Conservation (phyloP, 2,329 filamentous ascomycete species). For the Iodosphaeria phyllophila region DNA sequence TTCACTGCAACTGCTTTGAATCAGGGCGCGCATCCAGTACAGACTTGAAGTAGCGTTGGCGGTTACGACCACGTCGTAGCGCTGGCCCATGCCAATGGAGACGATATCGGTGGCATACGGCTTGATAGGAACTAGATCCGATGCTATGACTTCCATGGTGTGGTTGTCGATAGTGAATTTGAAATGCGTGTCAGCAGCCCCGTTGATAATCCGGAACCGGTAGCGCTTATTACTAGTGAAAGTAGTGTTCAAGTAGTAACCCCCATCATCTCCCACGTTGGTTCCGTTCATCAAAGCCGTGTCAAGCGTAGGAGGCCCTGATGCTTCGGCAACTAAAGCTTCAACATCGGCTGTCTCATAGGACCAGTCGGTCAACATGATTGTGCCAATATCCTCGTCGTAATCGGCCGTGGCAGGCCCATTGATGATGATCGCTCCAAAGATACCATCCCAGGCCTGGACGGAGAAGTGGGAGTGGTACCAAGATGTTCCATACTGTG, state of each 20-base stretch:
- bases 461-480: conserved; percentile 41
- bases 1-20: conserved; percentile 17
- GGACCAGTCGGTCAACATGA: conserved; percentile 41
- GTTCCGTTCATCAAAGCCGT: conserved; percentile 20
- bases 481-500: conserved; percentile 34
- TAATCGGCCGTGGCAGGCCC: conserved; percentile 39
- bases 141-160: conserved; percentile 30
- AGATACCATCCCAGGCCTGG: conserved; percentile 32
- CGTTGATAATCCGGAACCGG: conserved; percentile 25
- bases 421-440: conserved; percentile 41
- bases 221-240: conserved; percentile 24
- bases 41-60: conserved; percentile 8
- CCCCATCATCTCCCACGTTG: conserved; percentile 14
- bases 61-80: conserved; percentile 4
- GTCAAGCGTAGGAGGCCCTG: conserved; percentile 18
- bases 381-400: conserved; percentile 40
- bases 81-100: conserved; percentile 24
- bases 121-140: conserved; percentile 32
- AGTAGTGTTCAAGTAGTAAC: conserved; percentile 16
- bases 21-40: conserved; percentile 27
- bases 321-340: conserved; percentile 14
- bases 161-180: conserved; percentile 32
- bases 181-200: conserved; percentile 18
- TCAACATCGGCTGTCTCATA: conserved; percentile 23
- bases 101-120: conserved; percentile 28